These are phyloP conservation scores for Kregervanrija pseudodelftensis DNA, from an alignment of 805 yeast genomes.

Conservation along the genomic window DNA sequence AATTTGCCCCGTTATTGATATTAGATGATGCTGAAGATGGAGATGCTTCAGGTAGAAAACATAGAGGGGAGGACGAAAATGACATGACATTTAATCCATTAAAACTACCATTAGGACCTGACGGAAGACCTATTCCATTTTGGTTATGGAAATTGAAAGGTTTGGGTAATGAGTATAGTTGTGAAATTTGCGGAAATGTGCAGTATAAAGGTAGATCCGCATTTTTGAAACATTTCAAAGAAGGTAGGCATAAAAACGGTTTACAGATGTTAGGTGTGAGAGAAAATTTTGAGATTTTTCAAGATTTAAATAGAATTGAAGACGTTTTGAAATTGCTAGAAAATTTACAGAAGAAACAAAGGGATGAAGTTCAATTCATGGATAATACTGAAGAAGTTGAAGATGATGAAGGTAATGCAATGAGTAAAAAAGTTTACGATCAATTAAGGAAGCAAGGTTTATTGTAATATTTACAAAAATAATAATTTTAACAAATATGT, in stretches of 20 bases:
- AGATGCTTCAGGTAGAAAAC: conserved; percentile 16
- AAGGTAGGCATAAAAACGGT: conserved; percentile 64
- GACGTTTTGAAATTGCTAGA: conserved; percentile 63
- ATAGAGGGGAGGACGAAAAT: conserved; percentile 27
- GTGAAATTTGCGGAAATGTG: conserved; percentile 83
- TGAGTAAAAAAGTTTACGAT: conserved; percentile 74
- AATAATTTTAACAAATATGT: not conserved
- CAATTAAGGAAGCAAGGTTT: conserved; percentile 88
- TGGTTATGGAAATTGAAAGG: conserved; percentile 94
- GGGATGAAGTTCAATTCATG: conserved; percentile 32
- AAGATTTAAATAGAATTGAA: conserved; percentile 55
- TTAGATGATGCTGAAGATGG: conserved; percentile 28
- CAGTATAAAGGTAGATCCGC: conserved; percentile 65
- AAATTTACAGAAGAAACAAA: conserved; percentile 31
- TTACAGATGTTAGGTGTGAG: conserved; percentile 68
- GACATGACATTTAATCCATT: conserved; percentile 34
- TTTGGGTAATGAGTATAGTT: conserved; percentile 56
- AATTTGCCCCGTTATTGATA: conserved; percentile 12
- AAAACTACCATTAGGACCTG: conserved; percentile 74
- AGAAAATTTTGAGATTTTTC: conserved; percentile 38
- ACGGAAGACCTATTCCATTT: conserved; percentile 86
- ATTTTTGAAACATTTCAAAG: conserved; percentile 72
- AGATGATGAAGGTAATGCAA: conserved; percentile 88
- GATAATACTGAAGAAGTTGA: conserved; percentile 74
- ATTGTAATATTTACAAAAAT: conserved; percentile 31